Evolutionary conservation across 345 rosid genomes (phyloP).

Genomic region (Syzygium aqueum): DNA sequence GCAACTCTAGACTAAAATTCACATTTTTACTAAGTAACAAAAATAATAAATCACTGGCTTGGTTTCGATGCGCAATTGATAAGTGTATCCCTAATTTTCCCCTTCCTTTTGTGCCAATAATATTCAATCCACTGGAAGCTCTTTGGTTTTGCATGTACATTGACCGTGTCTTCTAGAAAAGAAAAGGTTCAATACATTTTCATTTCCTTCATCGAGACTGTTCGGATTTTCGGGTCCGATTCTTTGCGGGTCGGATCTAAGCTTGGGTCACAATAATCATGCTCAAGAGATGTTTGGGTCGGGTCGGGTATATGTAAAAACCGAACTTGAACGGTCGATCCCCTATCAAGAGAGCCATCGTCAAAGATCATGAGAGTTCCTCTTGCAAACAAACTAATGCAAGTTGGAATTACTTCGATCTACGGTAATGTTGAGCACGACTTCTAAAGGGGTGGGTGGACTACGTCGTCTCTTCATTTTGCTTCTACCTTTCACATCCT

Average conservation of each 20-base stretch:
- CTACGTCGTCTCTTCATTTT: background rate
- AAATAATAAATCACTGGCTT: background rate
- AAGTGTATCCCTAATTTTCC: background rate
- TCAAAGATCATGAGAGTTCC: background rate
- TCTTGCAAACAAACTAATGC: background rate
- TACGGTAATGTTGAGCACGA: background rate
- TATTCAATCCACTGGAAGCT: background rate
- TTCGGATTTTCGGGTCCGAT: background rate
- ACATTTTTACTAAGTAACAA: background rate
- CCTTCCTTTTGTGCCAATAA: background rate
- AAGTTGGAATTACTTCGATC: background rate
- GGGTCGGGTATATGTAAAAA: rapidly evolving
- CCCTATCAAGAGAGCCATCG: background rate
- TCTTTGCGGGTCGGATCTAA: background rate
- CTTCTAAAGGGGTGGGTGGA: background rate
- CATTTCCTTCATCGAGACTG: background rate
- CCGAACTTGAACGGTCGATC: background rate
- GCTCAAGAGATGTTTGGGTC: background rate
- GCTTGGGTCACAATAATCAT: background rate
- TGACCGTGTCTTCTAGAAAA: background rate
- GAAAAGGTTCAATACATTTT: background rate
- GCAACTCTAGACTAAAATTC: background rate
- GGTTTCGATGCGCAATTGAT: background rate
- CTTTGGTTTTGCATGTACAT: background rate
- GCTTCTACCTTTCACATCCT: background rate